phyloP scores from a whole-genome alignment of 495 filamentous ascomycete genomes.

The Tetracladium setigerum region DNA sequence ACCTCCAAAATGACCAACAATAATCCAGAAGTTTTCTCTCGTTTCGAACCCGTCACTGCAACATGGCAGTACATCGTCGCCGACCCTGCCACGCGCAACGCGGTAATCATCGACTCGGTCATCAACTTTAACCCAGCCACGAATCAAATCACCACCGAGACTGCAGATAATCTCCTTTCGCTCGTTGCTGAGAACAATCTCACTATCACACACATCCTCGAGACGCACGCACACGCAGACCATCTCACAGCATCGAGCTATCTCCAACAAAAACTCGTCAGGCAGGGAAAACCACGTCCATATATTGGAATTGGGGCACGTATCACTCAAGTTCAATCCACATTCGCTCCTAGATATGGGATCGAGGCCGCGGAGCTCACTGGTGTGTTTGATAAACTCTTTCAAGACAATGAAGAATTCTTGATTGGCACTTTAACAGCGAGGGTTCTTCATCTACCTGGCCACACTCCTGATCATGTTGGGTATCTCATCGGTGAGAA shows the following conservation, averaged over 20 bases:
- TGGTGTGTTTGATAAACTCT: slow-evolving; percentile 41
- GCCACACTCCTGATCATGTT: slow-evolving; percentile 55
- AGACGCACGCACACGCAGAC: slow-evolving; percentile 57
- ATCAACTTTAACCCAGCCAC: slow-evolving; percentile 46
- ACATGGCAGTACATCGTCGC: slow-evolving; percentile 59
- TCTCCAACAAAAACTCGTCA: slow-evolving; percentile 36
- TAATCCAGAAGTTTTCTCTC: slow-evolving; percentile 5
- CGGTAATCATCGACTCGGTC: slow-evolving; percentile 53
- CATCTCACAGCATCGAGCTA: slow-evolving; percentile 52
- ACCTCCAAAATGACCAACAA: slow-evolving; percentile 2
- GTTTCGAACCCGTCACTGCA: slow-evolving; percentile 35
- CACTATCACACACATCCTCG: slow-evolving; percentile 40
- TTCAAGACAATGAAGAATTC: slow-evolving; percentile 47
- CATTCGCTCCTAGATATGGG: slow-evolving; percentile 41
- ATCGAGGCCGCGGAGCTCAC: slow-evolving; percentile 31
- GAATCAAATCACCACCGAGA: slow-evolving; percentile 34
- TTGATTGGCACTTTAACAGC: slow-evolving; percentile 38
- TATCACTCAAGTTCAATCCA: slow-evolving; percentile 41
- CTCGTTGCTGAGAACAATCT: slow-evolving; percentile 37
- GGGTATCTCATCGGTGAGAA: slow-evolving; percentile 53
- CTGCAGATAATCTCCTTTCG: slow-evolving; percentile 41
- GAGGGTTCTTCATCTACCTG: slow-evolving; percentile 46
- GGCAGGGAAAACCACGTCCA: slow-evolving; percentile 16
- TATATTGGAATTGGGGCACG: slow-evolving; percentile 46
- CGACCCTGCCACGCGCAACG: slow-evolving; percentile 35